Base-by-base conservation (phyloP, 1,139 yeast genomes). In the Blastobotrys raffinosifermentans region DNA sequence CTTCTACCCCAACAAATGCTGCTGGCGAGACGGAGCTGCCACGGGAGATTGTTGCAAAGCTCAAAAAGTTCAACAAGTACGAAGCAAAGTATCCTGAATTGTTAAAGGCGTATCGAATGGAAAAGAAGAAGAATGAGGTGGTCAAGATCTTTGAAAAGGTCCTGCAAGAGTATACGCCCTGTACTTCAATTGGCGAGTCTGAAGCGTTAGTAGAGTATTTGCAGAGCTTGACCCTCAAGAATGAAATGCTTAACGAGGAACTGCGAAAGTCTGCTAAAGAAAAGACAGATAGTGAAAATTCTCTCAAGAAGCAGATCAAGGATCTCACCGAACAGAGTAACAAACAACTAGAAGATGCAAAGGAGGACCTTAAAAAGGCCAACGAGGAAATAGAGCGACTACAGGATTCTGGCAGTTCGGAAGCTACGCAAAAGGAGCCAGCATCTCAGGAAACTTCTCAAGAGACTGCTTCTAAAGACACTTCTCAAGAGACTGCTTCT, bases 81-180 rank as follows among this genome's bases (percentile, higher is more conserved):
- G 97, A 91, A 58, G 83, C 82, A 40, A 85, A 85, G 55, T 89
- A 87, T 56, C 97, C 96, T 0, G 56, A 51, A 36, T 66, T 89
- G 11, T 69, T 86, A 34, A 82, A 81, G 34, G 96, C 97, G 0
- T 89, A 83, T 63, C 83, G 86, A 55, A 66, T 72, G 1, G 96
- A 87, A 56, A 86, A 84, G 63, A 67, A 72, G 32, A 82, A 80
- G 49, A 65, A 73, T 2, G 80, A 75, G 35, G 67, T 80, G 38
- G 72, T 87, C n/a, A 64, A 57, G 6, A 55, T 69, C 1, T 82
- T 89, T 52, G 96, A 87, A 54, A 76, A 68, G 43, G 73, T 83
- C 9, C 63, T 91, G 44, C 72, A 73, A 37, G 96, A 91, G 49
- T 63, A 76, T 49, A 89, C 97, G 0, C 97, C 97, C 0, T 72